Evolutionary conservation across 495 filamentous ascomycete species (phyloP).

Genomic region (Penicillium cosmopolitanum): DNA sequence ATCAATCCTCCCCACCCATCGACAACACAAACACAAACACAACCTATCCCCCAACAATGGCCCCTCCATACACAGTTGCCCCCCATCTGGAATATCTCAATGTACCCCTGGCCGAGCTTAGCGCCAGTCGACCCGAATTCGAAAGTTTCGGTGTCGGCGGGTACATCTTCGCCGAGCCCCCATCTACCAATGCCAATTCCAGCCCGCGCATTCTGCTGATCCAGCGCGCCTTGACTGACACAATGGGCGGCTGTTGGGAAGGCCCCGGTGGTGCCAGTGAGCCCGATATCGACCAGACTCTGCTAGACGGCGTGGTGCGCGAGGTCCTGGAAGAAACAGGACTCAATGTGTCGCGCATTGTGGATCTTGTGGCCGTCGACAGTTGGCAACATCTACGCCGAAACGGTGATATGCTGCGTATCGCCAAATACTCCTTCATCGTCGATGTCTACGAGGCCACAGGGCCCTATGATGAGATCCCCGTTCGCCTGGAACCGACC

Average conservation of each 20-base stretch:
- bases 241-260: constrained; percentile 58
- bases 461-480: constrained; percentile 29
- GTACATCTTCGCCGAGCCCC: constrained; percentile 44
- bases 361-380: constrained; percentile 44
- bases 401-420: constrained; percentile 18
- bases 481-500: constrained; percentile 37
- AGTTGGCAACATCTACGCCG: constrained; percentile 31
- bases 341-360: constrained; percentile 48
- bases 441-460: constrained; percentile 39
- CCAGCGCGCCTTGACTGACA: constrained; percentile 49
- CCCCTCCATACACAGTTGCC: constrained; percentile 36
- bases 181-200: not conserved
- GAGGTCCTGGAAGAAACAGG: constrained; percentile 65
- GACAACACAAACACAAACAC: not conserved
- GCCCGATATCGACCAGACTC: constrained; percentile 43
- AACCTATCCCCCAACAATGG: constrained; percentile 9
- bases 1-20: not conserved
- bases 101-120: constrained; percentile 39
- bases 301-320: constrained; percentile 57
- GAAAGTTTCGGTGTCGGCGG: constrained; percentile 41
- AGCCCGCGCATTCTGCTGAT: constrained; percentile 51
- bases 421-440: constrained; percentile 42
- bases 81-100: constrained; percentile 43
- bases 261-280: constrained; percentile 60
- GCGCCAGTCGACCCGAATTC: constrained; percentile 36